Conservation (phyloP, 106 monocot genomes). For the Alisma plantagoaquatica region DNA sequence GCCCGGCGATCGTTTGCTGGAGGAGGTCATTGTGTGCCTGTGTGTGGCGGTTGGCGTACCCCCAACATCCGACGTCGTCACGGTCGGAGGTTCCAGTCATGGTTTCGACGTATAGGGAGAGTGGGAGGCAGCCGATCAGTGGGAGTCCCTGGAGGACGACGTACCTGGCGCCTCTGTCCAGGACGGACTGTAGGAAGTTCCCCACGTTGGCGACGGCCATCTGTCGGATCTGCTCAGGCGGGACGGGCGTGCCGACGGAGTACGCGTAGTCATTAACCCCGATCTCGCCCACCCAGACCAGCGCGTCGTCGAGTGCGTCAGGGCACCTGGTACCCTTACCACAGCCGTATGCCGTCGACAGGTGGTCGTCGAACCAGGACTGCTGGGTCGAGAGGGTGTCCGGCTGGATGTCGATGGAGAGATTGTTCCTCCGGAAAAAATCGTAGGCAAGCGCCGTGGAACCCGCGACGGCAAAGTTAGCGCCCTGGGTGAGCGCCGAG, state of each 20-base stretch:
- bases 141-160: conserved; percentile 81
- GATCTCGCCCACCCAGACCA: conserved; percentile 96
- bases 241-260: conserved; percentile 29
- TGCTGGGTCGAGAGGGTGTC: conserved; percentile 60
- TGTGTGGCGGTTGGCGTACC: conserved; percentile 38
- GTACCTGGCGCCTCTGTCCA: conserved; percentile 61
- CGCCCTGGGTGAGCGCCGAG: conserved; percentile 41
- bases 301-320: conserved; percentile 22
- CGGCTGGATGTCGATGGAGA: conserved; percentile 51
- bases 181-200: conserved; percentile 52
- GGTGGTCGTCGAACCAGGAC: conserved; percentile 42
- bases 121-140: conserved; percentile 65
- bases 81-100: conserved; percentile 34
- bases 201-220: conserved; percentile 36
- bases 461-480: conserved; percentile 89
- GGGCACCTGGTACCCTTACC: conserved; percentile 10
- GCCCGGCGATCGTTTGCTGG: conserved; percentile 25
- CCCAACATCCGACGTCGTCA: conserved; percentile 52
- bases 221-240: conserved; percentile 16
- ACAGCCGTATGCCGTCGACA: conserved; percentile 20
- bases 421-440: conserved; percentile 60
- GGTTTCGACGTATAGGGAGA: conserved; percentile 37
- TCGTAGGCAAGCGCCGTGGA: conserved; percentile 57
- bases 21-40: conserved; percentile 44
- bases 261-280: conserved; percentile 87